Evolutionary conservation across 2,329 filamentous ascomycete genomes (phyloP), one percentile per base, ranked within the genome.

Genomic region (Fusarium nodosum): DNA sequence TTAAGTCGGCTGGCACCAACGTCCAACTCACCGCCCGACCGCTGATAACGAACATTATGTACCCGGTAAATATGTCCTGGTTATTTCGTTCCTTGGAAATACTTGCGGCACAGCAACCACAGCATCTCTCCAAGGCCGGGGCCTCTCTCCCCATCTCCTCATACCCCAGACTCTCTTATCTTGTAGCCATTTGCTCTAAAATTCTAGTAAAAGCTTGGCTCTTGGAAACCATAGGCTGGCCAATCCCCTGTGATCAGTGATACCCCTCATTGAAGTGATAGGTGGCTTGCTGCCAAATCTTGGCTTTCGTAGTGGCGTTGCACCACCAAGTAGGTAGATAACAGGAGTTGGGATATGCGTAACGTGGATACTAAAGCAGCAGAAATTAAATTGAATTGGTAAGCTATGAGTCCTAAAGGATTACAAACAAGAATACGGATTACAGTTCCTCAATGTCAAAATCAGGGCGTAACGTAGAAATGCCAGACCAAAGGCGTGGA

Each of bases 211-310:
- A 13, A 22, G 41, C 62, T 65, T 65, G 62, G 61, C 41, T 33
- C 26, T 28, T 24, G 20, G 18, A 44, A 53, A 10, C 16, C n/a
- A 64, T 64, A 46, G 33, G 60, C 28, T 59, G 39, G 16, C 15
- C 16, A 30, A n/a, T 39, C 51, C 34, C 54, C 46, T 65, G 41
- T 65, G 60, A 65, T 65, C 45, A 58, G 12, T 24, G 58, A 56
- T 64, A 65, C 62, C 62, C 62, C 62, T 65, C 62, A 66, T 24
- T 55, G 41, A 26, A 26, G 10, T 22, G 12, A 16, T 22, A 34
- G 45, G 62, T 65, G 62, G 62, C 61, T 66, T 46, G 22, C 31
- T 65, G 36, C 62, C 65, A 65, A 58, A 15, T 53, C 62, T 65
- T 65, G 61, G 62, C 62, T 60, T 31, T 54, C 28, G 28, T 50